Evolutionary conservation across 2,329 filamentous ascomycete species (phyloP), one percentile per base, ranked within the genome.

Genomic region (Microsporum audouinii): DNA sequence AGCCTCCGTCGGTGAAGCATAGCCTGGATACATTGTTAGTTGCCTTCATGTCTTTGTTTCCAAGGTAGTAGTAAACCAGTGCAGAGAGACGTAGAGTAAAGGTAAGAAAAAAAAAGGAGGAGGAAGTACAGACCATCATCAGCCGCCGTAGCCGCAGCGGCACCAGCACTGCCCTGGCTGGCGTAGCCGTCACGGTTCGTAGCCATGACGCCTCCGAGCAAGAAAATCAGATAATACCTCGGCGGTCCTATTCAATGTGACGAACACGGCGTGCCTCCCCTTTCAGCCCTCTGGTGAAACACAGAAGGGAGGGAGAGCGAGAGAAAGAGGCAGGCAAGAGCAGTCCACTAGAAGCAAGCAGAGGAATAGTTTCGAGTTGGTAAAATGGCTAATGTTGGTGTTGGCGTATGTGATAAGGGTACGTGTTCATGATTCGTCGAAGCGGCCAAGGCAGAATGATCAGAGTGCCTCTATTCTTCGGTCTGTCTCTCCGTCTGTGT

Each of bases 1-100:
- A 27, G 74, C 73, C 61, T 78, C 79, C 17, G 61, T 57, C 10
- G 63, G 63, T 29, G 64, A 61, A 29, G 33, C 29, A 33, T 60
- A 60, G 58, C 58, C 58, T 51, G 47, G 10, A 59, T 29, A 31
- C 17, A 55, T n/a, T 33, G 36, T 36, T 55, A 10, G 61, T 38
- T 53, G 57, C 59, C 23, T 17, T 60, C 27, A 6, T 29, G 1
- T 23, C 17, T 23, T 23, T 23, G 17, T 23, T 23, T 23, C 17
- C 17, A 23, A 23, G 17, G 17, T 23, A 23, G 17, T 23, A 23
- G 17, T 23, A 23, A 23, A 23, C 17, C 17, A 23, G 17, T 23
- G 17, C 17, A 23, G 17, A 23, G 17, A 23, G 17, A 23, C 17
- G 17, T 23, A 17, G 27, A 38, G 5, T 12, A 14, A 36, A 33